A percentile compares a stretch with the other conserved stretches of the same genome.
Evolutionary conservation across 345 rosid genomes (phyloP).

Genomic region (Murraya paniculata): DNA sequence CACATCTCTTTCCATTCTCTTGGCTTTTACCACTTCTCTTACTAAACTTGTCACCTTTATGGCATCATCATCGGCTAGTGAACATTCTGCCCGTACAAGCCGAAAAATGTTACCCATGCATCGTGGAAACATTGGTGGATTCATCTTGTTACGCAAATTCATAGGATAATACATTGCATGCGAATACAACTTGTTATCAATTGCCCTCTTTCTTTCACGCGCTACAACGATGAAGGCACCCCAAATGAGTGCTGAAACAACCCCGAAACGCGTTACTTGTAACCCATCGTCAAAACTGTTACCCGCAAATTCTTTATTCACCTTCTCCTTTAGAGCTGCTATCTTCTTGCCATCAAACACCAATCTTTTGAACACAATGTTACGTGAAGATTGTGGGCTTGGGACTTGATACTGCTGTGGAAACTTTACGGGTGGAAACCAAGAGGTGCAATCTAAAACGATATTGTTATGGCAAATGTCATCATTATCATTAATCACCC

Average conservation of each 20-base stretch:
- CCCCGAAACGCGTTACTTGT: neutral
- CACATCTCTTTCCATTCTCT: neutral
- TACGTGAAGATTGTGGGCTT: neutral
- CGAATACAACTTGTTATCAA: no score
- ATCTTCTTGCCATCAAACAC: constrained; percentile 20
- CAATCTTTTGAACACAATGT: constrained; percentile 15
- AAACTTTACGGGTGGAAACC: constrained; percentile 14
- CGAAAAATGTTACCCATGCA: no score
- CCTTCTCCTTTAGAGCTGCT: constrained; percentile 9
- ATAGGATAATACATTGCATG: neutral
- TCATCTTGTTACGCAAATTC: neutral
- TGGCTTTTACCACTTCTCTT: neutral
- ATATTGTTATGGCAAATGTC: no score
- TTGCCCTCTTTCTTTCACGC: neutral
- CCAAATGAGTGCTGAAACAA: constrained; percentile 25
- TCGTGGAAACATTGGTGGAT: neutral
- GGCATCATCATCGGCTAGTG: no score
- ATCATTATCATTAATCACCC: neutral
- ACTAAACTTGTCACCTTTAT: no score
- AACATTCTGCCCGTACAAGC: no score
- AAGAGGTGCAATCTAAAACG: constrained; percentile 6
- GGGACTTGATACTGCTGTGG: neutral
- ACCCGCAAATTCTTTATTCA: neutral
- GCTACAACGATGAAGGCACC: neutral
- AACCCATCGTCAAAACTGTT: neutral